Evolutionary conservation across 495 filamentous ascomycete species (phyloP).

Genomic region (Thermothielavioides terrestris): DNA sequence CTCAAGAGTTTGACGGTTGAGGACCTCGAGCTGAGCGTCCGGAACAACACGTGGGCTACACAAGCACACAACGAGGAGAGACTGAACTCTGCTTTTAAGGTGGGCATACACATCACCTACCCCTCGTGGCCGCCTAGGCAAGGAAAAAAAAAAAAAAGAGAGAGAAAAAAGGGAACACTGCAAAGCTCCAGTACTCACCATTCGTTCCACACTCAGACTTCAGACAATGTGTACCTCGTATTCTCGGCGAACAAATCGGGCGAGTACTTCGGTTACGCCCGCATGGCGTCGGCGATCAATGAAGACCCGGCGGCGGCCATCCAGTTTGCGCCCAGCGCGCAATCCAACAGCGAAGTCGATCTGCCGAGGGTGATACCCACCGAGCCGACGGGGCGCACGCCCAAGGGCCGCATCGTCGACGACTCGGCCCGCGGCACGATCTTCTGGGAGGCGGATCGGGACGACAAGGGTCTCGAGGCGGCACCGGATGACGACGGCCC

Average conservation of each 20-base stretch:
- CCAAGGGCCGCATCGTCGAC: slow-evolving; percentile 82
- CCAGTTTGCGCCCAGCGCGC: slow-evolving; percentile 51
- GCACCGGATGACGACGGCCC: slow-evolving; percentile 32
- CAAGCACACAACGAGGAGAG: slow-evolving; percentile 83
- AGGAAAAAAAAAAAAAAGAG: too few species aligned
- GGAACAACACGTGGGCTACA: slow-evolving; percentile 86
- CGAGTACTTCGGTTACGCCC: slow-evolving; percentile 93
- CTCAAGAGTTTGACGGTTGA: slow-evolving; percentile 94
- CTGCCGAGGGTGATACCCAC: slow-evolving; percentile 69
- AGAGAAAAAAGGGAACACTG: neutral
- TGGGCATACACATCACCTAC: slow-evolving; percentile 39
- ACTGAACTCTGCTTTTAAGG: slow-evolving; percentile 79
- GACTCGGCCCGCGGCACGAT: slow-evolving; percentile 89
- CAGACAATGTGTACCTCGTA: slow-evolving; percentile 86
- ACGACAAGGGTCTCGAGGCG: slow-evolving; percentile 32
- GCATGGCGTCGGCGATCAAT: slow-evolving; percentile 80
- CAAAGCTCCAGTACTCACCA: neutral
- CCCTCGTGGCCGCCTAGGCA: too few species aligned
- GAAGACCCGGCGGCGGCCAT: slow-evolving; percentile 62
- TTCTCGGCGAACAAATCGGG: slow-evolving; percentile 98
- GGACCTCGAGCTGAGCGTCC: slow-evolving; percentile 83
- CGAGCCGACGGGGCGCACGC: slow-evolving; percentile 68
- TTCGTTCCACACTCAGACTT: slow-evolving; percentile 40
- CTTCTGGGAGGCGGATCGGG: slow-evolving; percentile 85
- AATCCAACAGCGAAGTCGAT: slow-evolving; percentile 50